Base-by-base conservation (phyloP, 306 rosid genomes). In the Aeschynomene evenia region DNA sequence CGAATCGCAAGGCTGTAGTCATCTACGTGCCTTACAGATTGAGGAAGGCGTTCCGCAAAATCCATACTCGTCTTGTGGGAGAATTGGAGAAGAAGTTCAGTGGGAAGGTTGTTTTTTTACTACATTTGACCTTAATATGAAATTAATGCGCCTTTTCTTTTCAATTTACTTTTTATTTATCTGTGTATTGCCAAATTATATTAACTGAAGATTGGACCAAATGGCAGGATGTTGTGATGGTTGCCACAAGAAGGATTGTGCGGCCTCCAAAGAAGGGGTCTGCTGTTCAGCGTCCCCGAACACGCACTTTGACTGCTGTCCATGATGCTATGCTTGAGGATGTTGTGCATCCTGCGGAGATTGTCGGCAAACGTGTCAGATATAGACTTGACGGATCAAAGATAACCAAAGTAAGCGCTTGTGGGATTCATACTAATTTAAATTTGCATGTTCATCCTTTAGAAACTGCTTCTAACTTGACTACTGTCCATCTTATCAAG, bases 211-310 rank as follows among this genome's bases (percentile, higher is more conserved):
- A 48, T 29, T 36, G 29, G 65, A 12, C 8, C 31, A 9, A 54
- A 60, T 65, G 23, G 24, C 73, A 89, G 92, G 92, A 89, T 62
- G 96, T 89, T 34, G 71, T 89, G 56, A 14, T 89, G 48, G 16
- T 86, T 77, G 92, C 96, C 10, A 86, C 89, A 56, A 79, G 92
- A 5, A 85, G 96, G 82, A 89, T 86, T 4, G 16, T 81, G 54
- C 80, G 88, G 57, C 96, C 92, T 2, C 96, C 96, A 48, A 89
- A 89, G 96, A 89, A 89, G 51, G 96, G 91, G 7, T 86, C 96
- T 20, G 91, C 90, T 15, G 88, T 26, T 59, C 88, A 82, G 65
- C 66, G 92, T 5, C 96, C 96, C 15, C 89, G 92, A 60, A 80
- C 86, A 42, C 92, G 92, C 8, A 89, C 96, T 1, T 76, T 89